A percentile compares a stretch with the other conserved stretches of the same genome.
phyloP scores from a whole-genome alignment of 306 rosid genomes.

The Oemleria cerasiformis region DNA sequence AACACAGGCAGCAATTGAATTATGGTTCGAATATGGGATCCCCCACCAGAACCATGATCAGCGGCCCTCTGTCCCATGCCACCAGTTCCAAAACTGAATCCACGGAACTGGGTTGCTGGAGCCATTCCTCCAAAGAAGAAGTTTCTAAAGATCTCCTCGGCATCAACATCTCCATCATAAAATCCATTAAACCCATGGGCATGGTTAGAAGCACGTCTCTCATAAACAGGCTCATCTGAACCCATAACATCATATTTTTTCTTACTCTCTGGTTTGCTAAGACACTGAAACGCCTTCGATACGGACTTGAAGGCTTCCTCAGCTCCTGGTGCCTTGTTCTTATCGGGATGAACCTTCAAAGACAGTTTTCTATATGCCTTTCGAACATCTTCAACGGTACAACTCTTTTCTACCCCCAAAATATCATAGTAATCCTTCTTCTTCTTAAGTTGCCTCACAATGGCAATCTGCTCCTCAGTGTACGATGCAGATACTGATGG shows the following conservation, averaged over 20 bases:
- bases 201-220: constrained; percentile 49
- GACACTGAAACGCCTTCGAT: constrained; percentile 93
- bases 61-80: constrained; percentile 61
- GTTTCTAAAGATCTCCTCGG: constrained; percentile 86
- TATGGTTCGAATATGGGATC: constrained; percentile 52
- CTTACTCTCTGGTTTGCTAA: constrained; percentile 61
- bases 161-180: constrained; percentile 77
- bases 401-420: constrained; percentile 80
- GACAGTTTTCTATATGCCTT: constrained; percentile 83
- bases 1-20: constrained; percentile 76
- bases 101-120: constrained; percentile 61
- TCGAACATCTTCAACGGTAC: constrained; percentile 76
- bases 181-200: constrained; percentile 57
- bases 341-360: constrained; percentile 93
- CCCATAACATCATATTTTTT: constrained; percentile 71
- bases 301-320: constrained; percentile 91
- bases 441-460: constrained; percentile 69
- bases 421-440: constrained; percentile 83
- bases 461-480: constrained; percentile 65
- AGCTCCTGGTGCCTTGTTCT: constrained; percentile 85
- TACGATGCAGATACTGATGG: constrained; percentile 30
- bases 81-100: constrained; percentile 65
- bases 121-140: constrained; percentile 95
- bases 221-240: constrained; percentile 64
- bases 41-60: constrained; percentile 69